Conservation (phyloP, 805 yeast species). For the Metschnikowia corniflorae region DNA sequence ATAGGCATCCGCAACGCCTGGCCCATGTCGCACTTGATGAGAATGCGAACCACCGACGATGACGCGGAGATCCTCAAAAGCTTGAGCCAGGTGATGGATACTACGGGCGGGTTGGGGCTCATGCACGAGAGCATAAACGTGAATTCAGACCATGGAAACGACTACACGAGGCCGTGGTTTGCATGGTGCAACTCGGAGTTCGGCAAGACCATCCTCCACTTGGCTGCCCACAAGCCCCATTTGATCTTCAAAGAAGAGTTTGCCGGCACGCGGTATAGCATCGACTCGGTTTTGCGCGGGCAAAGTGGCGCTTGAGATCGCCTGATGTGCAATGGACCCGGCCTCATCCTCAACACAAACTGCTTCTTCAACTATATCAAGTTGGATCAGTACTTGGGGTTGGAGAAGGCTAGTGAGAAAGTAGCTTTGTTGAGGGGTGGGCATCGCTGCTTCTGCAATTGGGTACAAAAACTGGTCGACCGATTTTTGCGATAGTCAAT, state of each 20-base stretch:
- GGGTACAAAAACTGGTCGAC: too few species aligned
- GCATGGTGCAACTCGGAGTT: constrained; percentile 93
- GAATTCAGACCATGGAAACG: constrained; percentile 40
- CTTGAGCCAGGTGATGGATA: constrained; percentile 49
- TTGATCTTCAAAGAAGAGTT: constrained; percentile 53
- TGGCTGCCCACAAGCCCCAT: constrained; percentile 71
- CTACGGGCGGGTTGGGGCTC: constrained; percentile 73
- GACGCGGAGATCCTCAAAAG: constrained; percentile 60
- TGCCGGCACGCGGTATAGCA: constrained; percentile 24
- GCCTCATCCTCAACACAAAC: too few species aligned
- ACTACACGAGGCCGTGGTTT: constrained; percentile 85
- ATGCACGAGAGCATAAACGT: constrained; percentile 83
- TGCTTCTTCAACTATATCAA: too few species aligned
- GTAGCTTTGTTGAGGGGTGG: too few species aligned
- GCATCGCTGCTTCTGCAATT: too few species aligned
- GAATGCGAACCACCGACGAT: constrained; percentile 69
- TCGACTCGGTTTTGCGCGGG: constrained; percentile 22
- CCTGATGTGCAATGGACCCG: too few species aligned
- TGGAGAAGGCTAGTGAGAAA: too few species aligned
- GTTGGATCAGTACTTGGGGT: too few species aligned
- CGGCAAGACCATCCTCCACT: constrained; percentile 77
- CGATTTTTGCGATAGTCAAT: too few species aligned
- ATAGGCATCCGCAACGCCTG: constrained; percentile 78
- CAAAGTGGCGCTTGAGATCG: not conserved
- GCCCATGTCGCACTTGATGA: constrained; percentile 83